Conservation (phyloP, 2,329 filamentous ascomycete species). For the Cadophora gregata region DNA sequence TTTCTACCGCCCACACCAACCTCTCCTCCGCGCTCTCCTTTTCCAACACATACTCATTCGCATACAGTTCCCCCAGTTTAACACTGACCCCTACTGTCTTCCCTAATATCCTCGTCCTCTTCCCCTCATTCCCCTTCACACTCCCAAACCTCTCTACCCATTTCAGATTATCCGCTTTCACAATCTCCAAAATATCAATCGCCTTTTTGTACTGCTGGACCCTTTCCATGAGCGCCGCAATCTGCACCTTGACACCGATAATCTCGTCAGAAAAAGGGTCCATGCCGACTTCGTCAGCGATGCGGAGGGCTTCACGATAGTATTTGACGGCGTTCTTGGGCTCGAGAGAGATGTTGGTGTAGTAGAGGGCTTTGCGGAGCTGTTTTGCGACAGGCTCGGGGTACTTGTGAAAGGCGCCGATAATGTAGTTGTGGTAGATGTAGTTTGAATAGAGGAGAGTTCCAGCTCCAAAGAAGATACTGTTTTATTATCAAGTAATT, state of each 20-base stretch:
- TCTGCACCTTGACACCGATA: conserved; percentile 84
- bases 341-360: conserved; percentile 77
- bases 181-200: conserved; percentile 78
- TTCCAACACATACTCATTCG: conserved; percentile 76
- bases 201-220: conserved; percentile 72
- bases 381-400: conserved; percentile 77
- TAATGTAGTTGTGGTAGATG: conserved; percentile 43
- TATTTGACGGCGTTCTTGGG: conserved; percentile 80
- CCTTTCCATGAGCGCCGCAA: conserved; percentile 81
- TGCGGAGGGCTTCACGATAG: conserved; percentile 79
- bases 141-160: conserved; percentile 63
- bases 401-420: conserved; percentile 57
- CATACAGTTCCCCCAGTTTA: conserved; percentile 85
- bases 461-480: conserved; percentile 39
- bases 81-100: conserved; percentile 78
- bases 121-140: conserved; percentile 50
- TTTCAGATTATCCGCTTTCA: conserved; percentile 70
- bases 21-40: conserved; percentile 75
- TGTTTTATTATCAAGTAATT: conserved; percentile 18
- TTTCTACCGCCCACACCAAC: conserved; percentile 82
- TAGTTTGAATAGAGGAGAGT: conserved; percentile 41
- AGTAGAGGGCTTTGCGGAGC: conserved; percentile 85
- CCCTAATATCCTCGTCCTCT: conserved; percentile 70
- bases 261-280: conserved; percentile 93
- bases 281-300: conserved; percentile 75